Conservation (phyloP, 1,284 basidiomycete genomes). For the Polyporus tsugae region DNA sequence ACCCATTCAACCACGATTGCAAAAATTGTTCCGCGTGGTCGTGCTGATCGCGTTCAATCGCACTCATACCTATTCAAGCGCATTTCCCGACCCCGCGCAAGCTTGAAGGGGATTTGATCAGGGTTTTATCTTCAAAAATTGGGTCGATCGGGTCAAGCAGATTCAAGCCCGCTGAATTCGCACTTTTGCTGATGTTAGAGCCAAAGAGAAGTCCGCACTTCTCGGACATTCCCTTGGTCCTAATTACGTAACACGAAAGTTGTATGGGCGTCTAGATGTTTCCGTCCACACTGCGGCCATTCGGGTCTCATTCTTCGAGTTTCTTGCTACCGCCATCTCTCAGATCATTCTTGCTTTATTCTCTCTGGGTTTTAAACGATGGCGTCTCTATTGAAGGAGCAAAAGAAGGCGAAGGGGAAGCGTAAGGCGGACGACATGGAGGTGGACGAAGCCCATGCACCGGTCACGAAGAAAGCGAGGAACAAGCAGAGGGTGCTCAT, state of each 20-base stretch:
- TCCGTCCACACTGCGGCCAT: neutral
- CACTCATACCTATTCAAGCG: no score
- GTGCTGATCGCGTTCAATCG: no score
- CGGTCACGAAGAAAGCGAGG: slow-evolving; percentile 63
- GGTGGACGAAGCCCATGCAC: slow-evolving; percentile 48
- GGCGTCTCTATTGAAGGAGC: slow-evolving; percentile 73
- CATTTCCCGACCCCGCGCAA: no score
- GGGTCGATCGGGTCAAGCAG: no score
- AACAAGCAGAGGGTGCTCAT: slow-evolving; percentile 92
- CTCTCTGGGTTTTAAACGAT: slow-evolving; percentile 45
- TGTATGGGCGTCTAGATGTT: neutral
- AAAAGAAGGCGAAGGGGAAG: slow-evolving; percentile 66
- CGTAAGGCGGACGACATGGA: slow-evolving; percentile 69
- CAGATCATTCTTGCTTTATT: neutral
- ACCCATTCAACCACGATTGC: no score
- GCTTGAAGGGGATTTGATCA: no score
- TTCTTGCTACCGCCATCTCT: neutral
- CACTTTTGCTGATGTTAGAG: neutral
- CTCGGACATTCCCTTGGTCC: neutral
- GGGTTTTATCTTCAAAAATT: no score
- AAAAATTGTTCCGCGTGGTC: no score
- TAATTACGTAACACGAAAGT: slow-evolving; percentile 1
- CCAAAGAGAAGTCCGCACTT: neutral
- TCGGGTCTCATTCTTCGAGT: neutral
- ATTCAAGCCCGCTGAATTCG: no score